Conservation (phyloP, 306 rosid species). For the Acacia confusa region DNA sequence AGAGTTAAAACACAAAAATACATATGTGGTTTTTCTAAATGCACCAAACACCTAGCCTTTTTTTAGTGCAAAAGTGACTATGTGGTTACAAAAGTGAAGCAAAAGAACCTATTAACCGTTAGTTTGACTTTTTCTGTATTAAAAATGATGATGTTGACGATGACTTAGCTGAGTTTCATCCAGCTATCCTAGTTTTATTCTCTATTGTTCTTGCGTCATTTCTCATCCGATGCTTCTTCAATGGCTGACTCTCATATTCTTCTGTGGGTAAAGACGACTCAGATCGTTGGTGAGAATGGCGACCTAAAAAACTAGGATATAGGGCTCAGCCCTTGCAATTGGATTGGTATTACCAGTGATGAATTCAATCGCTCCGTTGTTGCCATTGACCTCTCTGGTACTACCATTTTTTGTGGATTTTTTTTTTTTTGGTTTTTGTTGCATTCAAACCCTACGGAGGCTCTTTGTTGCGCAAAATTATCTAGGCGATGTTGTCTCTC, state of each 20-base stretch:
- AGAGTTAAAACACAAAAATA: too few species aligned
- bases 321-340: conserved; percentile 50
- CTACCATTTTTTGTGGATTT: conserved; percentile 48
- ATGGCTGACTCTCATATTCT: conserved; percentile 49
- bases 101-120: too few species aligned
- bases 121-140: too few species aligned
- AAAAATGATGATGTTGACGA: too few species aligned
- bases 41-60: too few species aligned
- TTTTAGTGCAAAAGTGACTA: too few species aligned
- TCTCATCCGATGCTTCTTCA: conserved; percentile 19
- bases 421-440: conserved; percentile 70
- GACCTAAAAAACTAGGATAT: conserved; percentile 51
- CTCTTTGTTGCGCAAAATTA: conserved; percentile 40
- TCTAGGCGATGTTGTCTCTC: conserved; percentile 47
- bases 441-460: conserved; percentile 55
- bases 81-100: too few species aligned
- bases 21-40: too few species aligned
- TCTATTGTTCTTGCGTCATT: not conserved
- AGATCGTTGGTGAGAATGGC: conserved; percentile 51
- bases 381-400: conserved; percentile 49
- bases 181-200: too few species aligned
- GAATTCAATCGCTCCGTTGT: conserved; percentile 31
- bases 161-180: too few species aligned
- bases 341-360: conserved; percentile 75
- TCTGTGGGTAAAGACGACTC: conserved; percentile 52